Percentiles rank a stretch among this genome's conserved stretches.
Conservation (phyloP, 2,329 filamentous ascomycete species). For the Orbilia oligospora region DNA sequence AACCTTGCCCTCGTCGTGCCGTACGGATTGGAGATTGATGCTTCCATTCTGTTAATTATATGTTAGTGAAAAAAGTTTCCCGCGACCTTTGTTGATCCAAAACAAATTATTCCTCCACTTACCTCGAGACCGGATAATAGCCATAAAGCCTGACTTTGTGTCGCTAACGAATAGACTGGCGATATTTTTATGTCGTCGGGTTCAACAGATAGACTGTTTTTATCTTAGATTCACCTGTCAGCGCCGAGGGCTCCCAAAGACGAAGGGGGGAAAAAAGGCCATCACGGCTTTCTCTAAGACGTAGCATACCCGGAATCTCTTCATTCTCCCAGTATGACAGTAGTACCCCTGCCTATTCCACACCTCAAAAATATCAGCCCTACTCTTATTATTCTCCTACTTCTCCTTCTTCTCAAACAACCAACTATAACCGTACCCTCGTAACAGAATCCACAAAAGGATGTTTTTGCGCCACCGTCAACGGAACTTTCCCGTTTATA, state of each 20-base stretch:
- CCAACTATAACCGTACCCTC: slow-evolving; percentile 67
- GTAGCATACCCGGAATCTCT: slow-evolving; percentile 73
- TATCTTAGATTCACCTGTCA: slow-evolving; percentile 52
- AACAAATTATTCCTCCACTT: neutral
- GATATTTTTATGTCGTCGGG: slow-evolving; percentile 73
- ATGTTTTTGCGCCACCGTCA: slow-evolving; percentile 95
- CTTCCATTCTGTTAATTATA: slow-evolving; percentile 75
- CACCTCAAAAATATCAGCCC: slow-evolving; percentile 12
- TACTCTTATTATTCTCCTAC: neutral
- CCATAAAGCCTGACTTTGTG: slow-evolving; percentile 92
- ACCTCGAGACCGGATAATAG: slow-evolving; percentile 85
- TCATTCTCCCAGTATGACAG: slow-evolving; percentile 99
- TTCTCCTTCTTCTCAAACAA: neutral
- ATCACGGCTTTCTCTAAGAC: neutral
- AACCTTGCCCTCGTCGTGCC: slow-evolving; percentile 93
- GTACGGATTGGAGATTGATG: slow-evolving; percentile 92
- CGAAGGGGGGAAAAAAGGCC: neutral
- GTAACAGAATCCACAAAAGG: slow-evolving; percentile 98
- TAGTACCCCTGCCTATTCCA: slow-evolving; percentile 81
- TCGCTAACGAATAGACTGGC: slow-evolving; percentile 92
- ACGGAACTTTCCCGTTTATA: slow-evolving; percentile 90
- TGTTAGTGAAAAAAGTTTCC: neutral
- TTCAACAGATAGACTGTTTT: slow-evolving; percentile 47
- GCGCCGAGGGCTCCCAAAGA: neutral
- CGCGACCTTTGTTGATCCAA: neutral